Conservation (phyloP, 2,329 filamentous ascomycete species). For the Ploettnerulaceae sp. region DNA sequence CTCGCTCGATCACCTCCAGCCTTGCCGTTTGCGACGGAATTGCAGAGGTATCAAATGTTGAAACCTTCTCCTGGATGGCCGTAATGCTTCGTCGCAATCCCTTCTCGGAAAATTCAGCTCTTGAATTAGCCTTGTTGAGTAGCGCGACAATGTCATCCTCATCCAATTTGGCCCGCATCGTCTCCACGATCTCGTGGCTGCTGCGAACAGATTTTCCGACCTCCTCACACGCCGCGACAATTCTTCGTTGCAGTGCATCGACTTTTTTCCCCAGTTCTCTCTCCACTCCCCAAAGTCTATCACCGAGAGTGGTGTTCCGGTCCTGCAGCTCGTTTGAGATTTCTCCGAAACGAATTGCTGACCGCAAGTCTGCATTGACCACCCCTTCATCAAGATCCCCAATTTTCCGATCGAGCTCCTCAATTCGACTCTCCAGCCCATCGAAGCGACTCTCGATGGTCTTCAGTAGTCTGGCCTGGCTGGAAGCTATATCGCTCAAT, state of each 20-base stretch:
- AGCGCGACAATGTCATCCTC: conserved; percentile 17
- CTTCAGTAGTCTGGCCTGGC: conserved; percentile 10
- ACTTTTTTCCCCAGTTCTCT: conserved; percentile 24
- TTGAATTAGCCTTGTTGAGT: conserved; percentile 17
- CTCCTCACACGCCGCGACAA: conserved; percentile 22
- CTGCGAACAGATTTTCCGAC: conserved; percentile 17
- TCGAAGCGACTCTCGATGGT: conserved; percentile 13
- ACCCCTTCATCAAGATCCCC: conserved; percentile 18
- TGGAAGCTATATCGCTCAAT: conserved; percentile 1
- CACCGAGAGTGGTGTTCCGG: conserved; percentile 21
- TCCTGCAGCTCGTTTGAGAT: conserved; percentile 27
- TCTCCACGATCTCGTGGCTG: conserved; percentile 16
- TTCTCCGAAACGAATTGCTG: conserved; percentile 25
- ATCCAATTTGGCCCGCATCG: conserved; percentile 15
- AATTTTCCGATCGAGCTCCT: conserved; percentile 17
- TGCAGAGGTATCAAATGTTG: conserved; percentile 18
- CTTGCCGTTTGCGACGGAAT: conserved; percentile 15
- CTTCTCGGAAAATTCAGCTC: conserved; percentile 18
- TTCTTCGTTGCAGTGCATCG: conserved; percentile 20
- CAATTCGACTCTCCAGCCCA: conserved; percentile 14
- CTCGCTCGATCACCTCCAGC: conserved; percentile 22
- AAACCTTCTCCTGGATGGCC: conserved; percentile 18
- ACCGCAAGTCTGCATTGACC: conserved; percentile 21
- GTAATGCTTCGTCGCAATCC: conserved; percentile 17
- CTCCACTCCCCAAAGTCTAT: conserved; percentile 21